phyloP scores from a whole-genome alignment of 495 filamentous ascomycete species.

The Hyaloscypha variabilis region DNA sequence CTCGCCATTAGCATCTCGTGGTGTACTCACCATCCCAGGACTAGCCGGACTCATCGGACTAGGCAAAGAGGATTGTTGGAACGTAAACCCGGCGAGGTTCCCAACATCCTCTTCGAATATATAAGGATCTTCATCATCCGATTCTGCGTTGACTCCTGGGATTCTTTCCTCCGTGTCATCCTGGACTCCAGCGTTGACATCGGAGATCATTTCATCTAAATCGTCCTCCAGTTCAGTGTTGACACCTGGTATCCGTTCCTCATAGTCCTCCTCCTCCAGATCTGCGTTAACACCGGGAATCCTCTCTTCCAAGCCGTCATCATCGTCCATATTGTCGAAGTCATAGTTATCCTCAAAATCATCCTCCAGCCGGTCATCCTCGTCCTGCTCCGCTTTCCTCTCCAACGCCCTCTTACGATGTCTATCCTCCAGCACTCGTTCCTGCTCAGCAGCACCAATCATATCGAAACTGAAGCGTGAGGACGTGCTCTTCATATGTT shows the following conservation, averaged over 20 bases:
- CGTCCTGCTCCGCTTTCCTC: constrained; percentile 42
- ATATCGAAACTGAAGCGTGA: constrained; percentile 94
- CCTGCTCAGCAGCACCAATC: constrained; percentile 78
- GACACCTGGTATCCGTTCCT: constrained; percentile 34
- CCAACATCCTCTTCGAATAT: background rate
- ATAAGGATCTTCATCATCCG: constrained; percentile 24
- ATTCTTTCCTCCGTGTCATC: constrained; percentile 37
- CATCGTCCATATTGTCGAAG: constrained; percentile 69
- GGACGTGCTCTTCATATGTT: constrained; percentile 82
- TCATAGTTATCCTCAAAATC: constrained; percentile 70
- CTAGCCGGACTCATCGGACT: constrained; percentile 52
- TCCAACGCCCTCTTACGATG: constrained; percentile 72
- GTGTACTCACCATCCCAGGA: constrained; percentile 49
- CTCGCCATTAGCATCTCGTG: constrained; percentile 53
- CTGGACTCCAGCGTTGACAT: constrained; percentile 41
- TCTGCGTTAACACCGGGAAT: constrained; percentile 77
- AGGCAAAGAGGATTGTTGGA: constrained; percentile 50
- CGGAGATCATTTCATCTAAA: constrained; percentile 34
- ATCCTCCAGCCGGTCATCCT: constrained; percentile 55
- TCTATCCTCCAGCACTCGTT: constrained; percentile 83
- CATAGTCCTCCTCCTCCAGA: constrained; percentile 46
- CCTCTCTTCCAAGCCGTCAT: constrained; percentile 72
- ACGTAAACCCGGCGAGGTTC: constrained; percentile 55
- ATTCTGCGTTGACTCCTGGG: constrained; percentile 37
- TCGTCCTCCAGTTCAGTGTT: constrained; percentile 36